Base-by-base conservation (phyloP, 768 basidiomycete genomes). In the Asterophora parasitica region DNA sequence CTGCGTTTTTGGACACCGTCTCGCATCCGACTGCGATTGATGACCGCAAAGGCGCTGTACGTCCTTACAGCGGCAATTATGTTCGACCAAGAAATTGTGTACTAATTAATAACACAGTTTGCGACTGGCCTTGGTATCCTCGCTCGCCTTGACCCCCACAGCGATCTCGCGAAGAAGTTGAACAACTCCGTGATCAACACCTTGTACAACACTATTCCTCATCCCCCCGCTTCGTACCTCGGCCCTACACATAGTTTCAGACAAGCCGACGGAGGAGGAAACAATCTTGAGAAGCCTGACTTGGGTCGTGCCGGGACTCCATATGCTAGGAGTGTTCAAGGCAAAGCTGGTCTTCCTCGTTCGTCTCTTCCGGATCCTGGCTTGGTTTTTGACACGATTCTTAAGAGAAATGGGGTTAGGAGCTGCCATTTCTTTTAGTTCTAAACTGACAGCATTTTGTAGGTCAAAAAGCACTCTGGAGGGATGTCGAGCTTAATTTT, bases 401-500 rank as follows among this genome's bases (percentile, higher is more conserved):
- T 88, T 27, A 57, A 70, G 61, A 57, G 61, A 46, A 71, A 45
- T 55, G 61, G 38, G 50, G 73, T 56, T 58, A 69, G 43, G 75
- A 57, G 8, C 7, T 30, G n/a, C 28, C 23, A 17, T 19, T 26
- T 15, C 11, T 17, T 19, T 27, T 36, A 2, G 42, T 3, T 31
- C 3, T 11, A n/a, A n/a, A n/a, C n/a, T n/a, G n/a, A n/a, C n/a
- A n/a, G n/a, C n/a, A n/a, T n/a, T n/a, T n/a, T n/a, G n/a, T n/a
- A n/a, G n/a, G n/a, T n/a, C n/a, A n/a, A n/a, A n/a, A 36, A 67
- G 19, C 78, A 81, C 57, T 69, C 74, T 4, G 74, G 72, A 4
- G 83, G 83, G 11, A 71, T 81, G 48, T 82, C 80, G 12, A 76
- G 73, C 55, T 57, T 82, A 34, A 75, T 78, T 54, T 85, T 85